Conservation (phyloP, 148 eudicot species). For the Beta vulgaris region DNA sequence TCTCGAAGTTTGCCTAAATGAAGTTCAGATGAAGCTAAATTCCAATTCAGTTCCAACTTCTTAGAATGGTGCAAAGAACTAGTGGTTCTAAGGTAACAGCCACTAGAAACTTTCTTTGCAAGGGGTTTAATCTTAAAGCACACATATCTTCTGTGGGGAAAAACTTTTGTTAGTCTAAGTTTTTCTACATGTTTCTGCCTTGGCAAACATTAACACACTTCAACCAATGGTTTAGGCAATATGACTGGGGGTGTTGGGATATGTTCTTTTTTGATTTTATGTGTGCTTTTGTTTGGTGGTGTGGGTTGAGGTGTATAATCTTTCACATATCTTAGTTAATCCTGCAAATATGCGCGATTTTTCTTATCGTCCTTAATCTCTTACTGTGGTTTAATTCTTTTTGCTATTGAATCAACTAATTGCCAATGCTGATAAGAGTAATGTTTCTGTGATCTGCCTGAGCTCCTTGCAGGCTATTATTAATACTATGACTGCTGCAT, state of each 20-base stretch:
- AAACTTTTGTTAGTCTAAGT: background rate
- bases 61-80: background rate
- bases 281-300: no score
- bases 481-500: background rate
- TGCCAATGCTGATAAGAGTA: no score
- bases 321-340: no score
- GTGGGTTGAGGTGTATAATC: no score
- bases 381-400: no score
- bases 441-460: background rate
- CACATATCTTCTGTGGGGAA: background rate
- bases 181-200: background rate
- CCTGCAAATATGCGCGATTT: no score
- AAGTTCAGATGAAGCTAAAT: conserved; percentile 45
- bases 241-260: background rate
- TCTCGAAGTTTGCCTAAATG: conserved; percentile 54
- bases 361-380: no score
- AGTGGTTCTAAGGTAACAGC: conserved; percentile 1
- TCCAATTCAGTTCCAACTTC: conserved; percentile 6
- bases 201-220: no score
- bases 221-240: no score
- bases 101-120: background rate
- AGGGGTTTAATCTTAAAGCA: background rate
- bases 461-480: background rate
- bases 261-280: background rate
- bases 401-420: no score